Percentiles rank a stretch among this genome's conserved stretches.
phyloP scores from a whole-genome alignment of 768 basidiomycete species.

The Tricholoma bakamatsutake region DNA sequence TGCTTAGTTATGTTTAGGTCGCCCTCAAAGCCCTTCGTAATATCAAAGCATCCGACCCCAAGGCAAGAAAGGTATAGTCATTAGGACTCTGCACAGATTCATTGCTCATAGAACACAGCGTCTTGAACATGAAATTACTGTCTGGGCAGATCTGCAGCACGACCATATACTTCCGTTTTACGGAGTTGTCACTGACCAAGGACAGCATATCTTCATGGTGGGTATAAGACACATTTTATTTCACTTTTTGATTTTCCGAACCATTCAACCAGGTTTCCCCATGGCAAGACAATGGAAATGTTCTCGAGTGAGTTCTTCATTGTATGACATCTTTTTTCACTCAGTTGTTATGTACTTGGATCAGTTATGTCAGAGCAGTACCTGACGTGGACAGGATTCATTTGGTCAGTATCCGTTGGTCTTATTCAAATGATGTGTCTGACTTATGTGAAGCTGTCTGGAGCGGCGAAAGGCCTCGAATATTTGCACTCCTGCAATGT shows the following conservation, averaged over 20 bases:
- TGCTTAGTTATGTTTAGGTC: slow-evolving; percentile 33
- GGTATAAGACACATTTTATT: slow-evolving; percentile 2
- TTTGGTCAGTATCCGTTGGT: slow-evolving; percentile 29
- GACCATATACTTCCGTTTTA: slow-evolving; percentile 51
- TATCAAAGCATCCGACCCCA: slow-evolving; percentile 37
- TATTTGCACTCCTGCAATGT: slow-evolving; percentile 49
- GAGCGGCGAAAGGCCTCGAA: slow-evolving; percentile 50
- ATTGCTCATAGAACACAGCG: slow-evolving; percentile 29
- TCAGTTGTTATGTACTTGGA: neutral
- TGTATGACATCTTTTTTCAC: neutral
- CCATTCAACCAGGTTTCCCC: slow-evolving; percentile 43
- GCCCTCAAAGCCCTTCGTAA: slow-evolving; percentile 51
- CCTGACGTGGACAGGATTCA: slow-evolving; percentile 32
- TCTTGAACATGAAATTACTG: slow-evolving; percentile 48
- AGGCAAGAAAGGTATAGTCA: slow-evolving; percentile 34
- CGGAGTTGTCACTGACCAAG: slow-evolving; percentile 50
- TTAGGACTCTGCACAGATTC: neutral
- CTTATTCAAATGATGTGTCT: neutral
- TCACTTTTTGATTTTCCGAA: neutral
- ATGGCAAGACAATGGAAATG: slow-evolving; percentile 57
- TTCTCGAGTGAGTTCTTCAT: slow-evolving; percentile 35
- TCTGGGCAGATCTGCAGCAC: slow-evolving; percentile 48
- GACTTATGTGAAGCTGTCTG: slow-evolving; percentile 33
- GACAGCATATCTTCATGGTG: slow-evolving; percentile 45
- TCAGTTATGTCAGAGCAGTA: slow-evolving; percentile 36